Evolutionary conservation across 2,329 filamentous ascomycete species (phyloP).

Genomic region (Huntiella bhutanensis): DNA sequence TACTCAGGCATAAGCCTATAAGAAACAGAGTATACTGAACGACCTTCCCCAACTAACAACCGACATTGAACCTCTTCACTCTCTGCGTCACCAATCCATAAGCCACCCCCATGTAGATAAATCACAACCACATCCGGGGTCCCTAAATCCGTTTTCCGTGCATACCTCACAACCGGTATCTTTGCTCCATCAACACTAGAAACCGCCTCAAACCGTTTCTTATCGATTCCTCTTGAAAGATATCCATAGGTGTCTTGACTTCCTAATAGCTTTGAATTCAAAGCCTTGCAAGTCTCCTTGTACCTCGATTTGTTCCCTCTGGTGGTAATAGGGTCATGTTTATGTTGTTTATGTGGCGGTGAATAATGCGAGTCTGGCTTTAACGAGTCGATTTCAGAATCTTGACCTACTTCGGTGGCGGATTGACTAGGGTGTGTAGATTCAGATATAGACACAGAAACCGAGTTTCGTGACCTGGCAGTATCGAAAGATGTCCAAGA

Average conservation of each 20-base stretch:
- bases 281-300: no score
- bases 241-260: conserved; percentile 17
- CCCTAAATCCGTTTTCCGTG: conserved; percentile 12
- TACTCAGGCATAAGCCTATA: conserved; percentile 27
- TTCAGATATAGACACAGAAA: no score
- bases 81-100: conserved; percentile 28
- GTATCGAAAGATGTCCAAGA: no score
- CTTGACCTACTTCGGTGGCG: no score
- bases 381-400: no score
- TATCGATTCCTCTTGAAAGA: conserved; percentile 17
- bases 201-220: background rate
- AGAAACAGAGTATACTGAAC: conserved; percentile 25
- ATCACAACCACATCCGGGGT: conserved; percentile 18
- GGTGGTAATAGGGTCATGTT: no score
- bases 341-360: no score
- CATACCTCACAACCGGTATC: conserved; percentile 22
- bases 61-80: conserved; percentile 30
- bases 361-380: no score
- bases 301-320: no score
- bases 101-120: conserved; percentile 30
- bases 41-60: conserved; percentile 17
- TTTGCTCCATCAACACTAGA: conserved; percentile 19
- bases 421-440: no score
- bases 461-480: no score
- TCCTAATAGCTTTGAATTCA: no score